Base-by-base conservation (phyloP, 106 monocot genomes). In the Narthecium ossifragum region DNA sequence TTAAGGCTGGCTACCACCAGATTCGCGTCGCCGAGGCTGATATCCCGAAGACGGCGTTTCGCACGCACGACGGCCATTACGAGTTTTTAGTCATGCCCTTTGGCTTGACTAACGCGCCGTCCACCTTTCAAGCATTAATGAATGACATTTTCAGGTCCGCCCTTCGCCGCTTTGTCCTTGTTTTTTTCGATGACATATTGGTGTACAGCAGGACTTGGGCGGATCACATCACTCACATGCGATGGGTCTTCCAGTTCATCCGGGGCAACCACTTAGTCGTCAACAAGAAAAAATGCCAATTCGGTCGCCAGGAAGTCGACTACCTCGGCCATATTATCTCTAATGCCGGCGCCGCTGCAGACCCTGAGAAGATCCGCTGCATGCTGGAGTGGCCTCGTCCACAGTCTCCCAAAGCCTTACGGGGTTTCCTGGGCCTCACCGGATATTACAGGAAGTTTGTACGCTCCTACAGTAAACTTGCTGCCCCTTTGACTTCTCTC, bases 1-100 rank as follows among this genome's bases (percentile, higher is more conserved):
- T 73, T 3, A 31, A 46, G 8, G 32, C 50, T 1, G 61, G 67
- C 0, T 75, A 68, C 29, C 74, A 75, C 23, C 67, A 75, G 21
- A 32, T 75, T 0, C 26, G 51, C 24, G 48, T 75, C 37, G 0
- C 1, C 0, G 17, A 8, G 4, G 5, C 23, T 0, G 74, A 75
- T 36, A 43, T 61, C 6, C 33, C 53, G 20, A 67, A 67, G 22
- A 62, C 67, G 0, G 41, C 51, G 0, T 73, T 65, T 31, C 15
- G 57, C 21, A 65, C 72, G 0, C 63, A 72, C 18, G 10, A 24
- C 1, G 57, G 64, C 7, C 72, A 72, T 25, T 65, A 51, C 46
- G 48, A 73, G 49, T 73, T 65, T 27, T 27, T 49, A 0, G 64
- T 73, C 8, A 51, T 64, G 51, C 64, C 51, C 21, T 64, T 65